Evolutionary conservation across 140 eudicot genomes (phyloP), one percentile per base, ranked within the genome.

Genomic region (Bidens hawaiensis): DNA sequence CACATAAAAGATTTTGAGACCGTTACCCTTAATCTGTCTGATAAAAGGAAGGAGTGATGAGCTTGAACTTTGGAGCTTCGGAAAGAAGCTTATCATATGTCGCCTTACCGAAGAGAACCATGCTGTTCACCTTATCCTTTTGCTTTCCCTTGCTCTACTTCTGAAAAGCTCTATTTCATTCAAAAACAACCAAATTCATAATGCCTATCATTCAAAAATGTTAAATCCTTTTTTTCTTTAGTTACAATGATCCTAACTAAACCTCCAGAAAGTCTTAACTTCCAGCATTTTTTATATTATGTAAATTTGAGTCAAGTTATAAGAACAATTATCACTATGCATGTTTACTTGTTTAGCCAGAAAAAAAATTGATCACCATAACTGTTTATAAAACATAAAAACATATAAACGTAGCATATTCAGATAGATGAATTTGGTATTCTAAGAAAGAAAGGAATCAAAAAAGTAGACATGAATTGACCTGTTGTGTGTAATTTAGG

Each of bases 81-180:
- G 82, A 40, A 17, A 80, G 76, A 51, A 76, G 79, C 77, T 80
- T 80, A 11, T 76, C 86, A 22, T 76, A 80, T 4, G 82, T 75
- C 12, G 76, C 75, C 76, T 76, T 73, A 36, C 76, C 86, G 17
- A 80, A 76, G 1, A 80, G 47, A 19, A 80, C 86, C 85, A 75
- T 71, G 68, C 72, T 80, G 76, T 80, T 80, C 76, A 80, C 82
- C 82, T 80, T 80, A 71, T 80, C 85, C 82, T 80, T 80, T 76
- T 80, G 85, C 68, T 80, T 80, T 38, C 85, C 85, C 25, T 80
- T 80, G 79, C 82, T 80, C 85, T 82, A 80, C 58, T 80, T 80
- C 85, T 80, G 79, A 42, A 50, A 50, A 33, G 23, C 50, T 48
- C 14, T 21, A 47, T 4, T 6, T 17, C 13, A 2, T 18, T 34